Conservation (phyloP, 2,329 filamentous ascomycete species). For the Claviceps digitariae region DNA sequence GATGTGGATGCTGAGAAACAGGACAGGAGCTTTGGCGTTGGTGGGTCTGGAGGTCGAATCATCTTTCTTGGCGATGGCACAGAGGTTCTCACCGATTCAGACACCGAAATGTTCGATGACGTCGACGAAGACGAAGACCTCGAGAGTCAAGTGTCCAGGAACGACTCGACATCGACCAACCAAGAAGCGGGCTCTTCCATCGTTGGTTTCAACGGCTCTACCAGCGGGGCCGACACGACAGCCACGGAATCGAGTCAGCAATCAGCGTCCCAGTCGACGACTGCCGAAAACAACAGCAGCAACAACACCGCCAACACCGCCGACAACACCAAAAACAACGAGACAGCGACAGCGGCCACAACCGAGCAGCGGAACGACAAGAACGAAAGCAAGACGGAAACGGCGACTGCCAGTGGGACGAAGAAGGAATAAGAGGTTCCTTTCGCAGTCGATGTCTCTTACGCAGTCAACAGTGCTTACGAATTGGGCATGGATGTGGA, state of each 20-base stretch:
- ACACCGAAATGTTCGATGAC: constrained; percentile 89
- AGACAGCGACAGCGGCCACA: neutral
- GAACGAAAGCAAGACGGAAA: constrained; percentile 13
- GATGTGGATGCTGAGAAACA: constrained; percentile 59
- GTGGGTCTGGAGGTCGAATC: constrained; percentile 70
- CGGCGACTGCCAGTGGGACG: constrained; percentile 14
- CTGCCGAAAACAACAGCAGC: neutral
- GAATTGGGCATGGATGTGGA: neutral
- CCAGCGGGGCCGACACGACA: constrained; percentile 9
- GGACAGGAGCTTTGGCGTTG: constrained; percentile 47
- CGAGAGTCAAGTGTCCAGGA: constrained; percentile 67
- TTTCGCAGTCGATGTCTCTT: constrained; percentile 8
- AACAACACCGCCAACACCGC: too few species aligned
- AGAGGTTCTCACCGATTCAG: constrained; percentile 78
- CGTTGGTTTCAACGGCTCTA: constrained; percentile 7
- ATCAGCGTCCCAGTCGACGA: constrained; percentile 7
- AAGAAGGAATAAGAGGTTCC: constrained; percentile 23
- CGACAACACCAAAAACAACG: neutral
- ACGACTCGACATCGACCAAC: constrained; percentile 16
- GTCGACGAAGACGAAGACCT: constrained; percentile 74
- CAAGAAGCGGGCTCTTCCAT: constrained; percentile 5
- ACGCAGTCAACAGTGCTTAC: constrained; percentile 4
- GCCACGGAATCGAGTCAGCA: constrained; percentile 7
- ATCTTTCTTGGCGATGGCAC: constrained; percentile 94
- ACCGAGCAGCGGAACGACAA: constrained; percentile 11